Evolutionary conservation across 768 basidiomycete genomes (phyloP).

Genomic region (Tremella mesenterica): DNA sequence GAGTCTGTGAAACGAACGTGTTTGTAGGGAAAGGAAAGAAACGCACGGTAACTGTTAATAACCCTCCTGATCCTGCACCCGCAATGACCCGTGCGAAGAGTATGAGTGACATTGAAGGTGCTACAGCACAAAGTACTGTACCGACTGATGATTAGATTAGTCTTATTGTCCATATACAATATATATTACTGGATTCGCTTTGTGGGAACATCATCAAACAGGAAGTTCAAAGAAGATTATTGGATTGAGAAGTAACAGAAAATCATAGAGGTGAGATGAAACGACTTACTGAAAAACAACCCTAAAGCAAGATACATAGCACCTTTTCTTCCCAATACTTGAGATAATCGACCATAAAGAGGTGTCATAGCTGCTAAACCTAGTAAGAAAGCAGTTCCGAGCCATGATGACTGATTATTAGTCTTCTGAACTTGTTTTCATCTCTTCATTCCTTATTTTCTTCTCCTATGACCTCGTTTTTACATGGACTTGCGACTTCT

Average conservation of each 20-base stretch:
- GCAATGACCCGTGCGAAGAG: constrained; percentile 22
- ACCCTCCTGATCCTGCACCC: constrained; percentile 27
- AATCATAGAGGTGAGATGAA: not conserved
- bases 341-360: constrained; percentile 23
- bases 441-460: no score
- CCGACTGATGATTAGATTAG: constrained; percentile 9
- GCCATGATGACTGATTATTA: constrained; percentile 24
- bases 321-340: constrained; percentile 25
- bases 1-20: not conserved
- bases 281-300: constrained; percentile 17
- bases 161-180: not conserved
- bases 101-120: constrained; percentile 23
- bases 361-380: constrained; percentile 36
- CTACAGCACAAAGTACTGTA: constrained; percentile 22
- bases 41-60: constrained; percentile 31
- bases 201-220: no score
- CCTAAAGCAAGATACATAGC: constrained; percentile 21
- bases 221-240: no score
- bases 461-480: no score
- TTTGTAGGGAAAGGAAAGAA: not conserved
- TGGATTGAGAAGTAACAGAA: not conserved
- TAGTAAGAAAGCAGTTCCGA: constrained; percentile 29
- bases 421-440: not conserved
- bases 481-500: no score
- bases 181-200: no score